A percentile compares a stretch with the other conserved stretches of the same genome.
Conservation (phyloP, 306 rosid species). For the Cucurbita ficifolia region DNA sequence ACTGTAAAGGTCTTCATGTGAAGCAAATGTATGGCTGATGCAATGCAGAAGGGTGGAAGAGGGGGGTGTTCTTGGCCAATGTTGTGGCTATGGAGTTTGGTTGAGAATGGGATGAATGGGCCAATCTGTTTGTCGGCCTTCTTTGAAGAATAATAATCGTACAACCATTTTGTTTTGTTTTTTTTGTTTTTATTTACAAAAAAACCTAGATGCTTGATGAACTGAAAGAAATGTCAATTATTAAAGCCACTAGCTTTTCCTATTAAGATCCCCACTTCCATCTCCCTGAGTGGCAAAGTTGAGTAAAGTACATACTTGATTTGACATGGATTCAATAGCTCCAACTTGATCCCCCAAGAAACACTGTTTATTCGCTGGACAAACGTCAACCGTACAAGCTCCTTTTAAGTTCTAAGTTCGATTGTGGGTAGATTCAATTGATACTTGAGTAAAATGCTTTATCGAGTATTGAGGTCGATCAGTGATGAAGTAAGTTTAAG, state of each 20-base stretch:
- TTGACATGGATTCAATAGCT: background rate
- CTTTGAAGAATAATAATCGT: background rate
- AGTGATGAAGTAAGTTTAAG: too few relatives aligned
- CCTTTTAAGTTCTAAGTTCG: background rate
- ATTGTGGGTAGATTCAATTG: too few relatives aligned
- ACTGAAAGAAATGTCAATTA: background rate
- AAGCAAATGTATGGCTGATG: background rate
- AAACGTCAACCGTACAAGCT: background rate
- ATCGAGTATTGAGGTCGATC: too few relatives aligned
- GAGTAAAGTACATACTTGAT: background rate
- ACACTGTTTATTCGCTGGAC: background rate
- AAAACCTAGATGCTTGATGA: background rate
- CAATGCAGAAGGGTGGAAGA: background rate
- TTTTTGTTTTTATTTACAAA: too few relatives aligned
- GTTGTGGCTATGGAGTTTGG: background rate
- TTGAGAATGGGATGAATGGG: background rate
- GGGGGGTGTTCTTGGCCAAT: background rate
- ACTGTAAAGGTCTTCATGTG: background rate
- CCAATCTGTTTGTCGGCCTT: background rate
- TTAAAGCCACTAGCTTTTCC: background rate
- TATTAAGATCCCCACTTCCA: conserved; percentile 1
- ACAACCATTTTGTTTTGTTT: too few relatives aligned
- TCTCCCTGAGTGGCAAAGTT: background rate
- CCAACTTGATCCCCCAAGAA: background rate
- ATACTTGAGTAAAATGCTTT: too few relatives aligned